Conservation (phyloP, 2,329 filamentous ascomycete species). For the Trichoderma atrobrunneum region DNA sequence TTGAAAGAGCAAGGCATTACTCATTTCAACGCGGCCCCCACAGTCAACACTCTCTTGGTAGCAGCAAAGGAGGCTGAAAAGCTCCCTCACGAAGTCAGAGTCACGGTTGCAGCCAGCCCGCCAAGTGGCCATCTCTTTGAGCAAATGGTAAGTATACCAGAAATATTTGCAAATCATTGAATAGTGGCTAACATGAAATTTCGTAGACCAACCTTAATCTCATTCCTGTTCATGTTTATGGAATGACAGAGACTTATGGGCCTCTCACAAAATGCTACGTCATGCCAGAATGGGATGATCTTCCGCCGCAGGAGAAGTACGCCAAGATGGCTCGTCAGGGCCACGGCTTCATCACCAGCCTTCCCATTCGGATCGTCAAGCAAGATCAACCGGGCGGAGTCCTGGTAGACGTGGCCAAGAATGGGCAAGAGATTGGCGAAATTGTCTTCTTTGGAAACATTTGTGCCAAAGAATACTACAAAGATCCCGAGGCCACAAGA, state of each 20-base stretch:
- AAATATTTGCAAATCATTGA: neutral
- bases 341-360: slow-evolving; percentile 80
- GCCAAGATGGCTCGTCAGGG: slow-evolving; percentile 90
- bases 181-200: neutral
- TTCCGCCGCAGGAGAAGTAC: slow-evolving; percentile 75
- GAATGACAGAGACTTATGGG: slow-evolving; percentile 82
- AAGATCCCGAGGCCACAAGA: slow-evolving; percentile 78
- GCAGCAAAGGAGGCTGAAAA: slow-evolving; percentile 70
- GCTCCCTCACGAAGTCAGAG: slow-evolving; percentile 69
- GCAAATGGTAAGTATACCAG: slow-evolving; percentile 66
- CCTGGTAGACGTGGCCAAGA: slow-evolving; percentile 45
- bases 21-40: slow-evolving; percentile 94
- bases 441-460: slow-evolving; percentile 89
- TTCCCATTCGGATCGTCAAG: slow-evolving; percentile 80
- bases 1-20: slow-evolving; percentile 84
- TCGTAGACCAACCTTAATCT: slow-evolving; percentile 64
- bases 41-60: slow-evolving; percentile 91
- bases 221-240: slow-evolving; percentile 89
- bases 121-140: slow-evolving; percentile 89
- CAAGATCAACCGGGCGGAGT: slow-evolving; percentile 65
- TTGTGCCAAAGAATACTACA: slow-evolving; percentile 87
- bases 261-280: slow-evolving; percentile 93
- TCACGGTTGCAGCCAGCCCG: slow-evolving; percentile 90
- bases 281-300: slow-evolving; percentile 76
- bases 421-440: slow-evolving; percentile 52